These are phyloP conservation scores for Chaetomium olivaceum DNA, from an alignment of 2,329 filamentous ascomycete species.

Conservation along the genomic window DNA sequence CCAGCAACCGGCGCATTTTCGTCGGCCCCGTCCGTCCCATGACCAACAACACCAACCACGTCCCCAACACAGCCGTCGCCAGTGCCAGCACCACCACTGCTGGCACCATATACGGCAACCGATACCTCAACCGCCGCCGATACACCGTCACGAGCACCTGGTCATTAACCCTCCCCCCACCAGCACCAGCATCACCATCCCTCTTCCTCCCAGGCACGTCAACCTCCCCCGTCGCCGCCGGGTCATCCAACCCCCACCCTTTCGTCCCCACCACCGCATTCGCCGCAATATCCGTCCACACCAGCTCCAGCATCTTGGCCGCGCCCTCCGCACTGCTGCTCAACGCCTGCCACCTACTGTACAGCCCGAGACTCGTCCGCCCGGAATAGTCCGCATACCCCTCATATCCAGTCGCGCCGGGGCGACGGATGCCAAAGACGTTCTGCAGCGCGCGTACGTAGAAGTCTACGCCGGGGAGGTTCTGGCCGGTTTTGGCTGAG, in stretches of 20 bases:
- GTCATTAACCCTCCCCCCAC: not conserved
- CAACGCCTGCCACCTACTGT: conserved; percentile 1
- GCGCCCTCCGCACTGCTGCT: not conserved
- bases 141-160: conserved; percentile 9
- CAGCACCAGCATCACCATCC: not conserved
- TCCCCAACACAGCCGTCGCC: not conserved
- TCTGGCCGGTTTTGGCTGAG: not conserved
- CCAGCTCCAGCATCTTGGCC: not conserved
- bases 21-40: not conserved
- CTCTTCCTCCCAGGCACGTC: not conserved
- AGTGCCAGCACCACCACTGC: conserved; percentile 10
- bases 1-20: conserved; percentile 13
- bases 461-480: conserved; percentile 18
- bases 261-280: conserved; percentile 18
- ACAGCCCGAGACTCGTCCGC: conserved; percentile 4
- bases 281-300: conserved; percentile 19
- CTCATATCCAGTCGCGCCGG: not conserved
- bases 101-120: conserved; percentile 9
- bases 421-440: conserved; percentile 6
- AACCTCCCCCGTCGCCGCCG: not conserved
- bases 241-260: conserved; percentile 14
- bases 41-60: conserved; percentile 6
- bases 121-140: conserved; percentile 1
- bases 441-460: conserved; percentile 10
- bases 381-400: conserved; percentile 17